These are phyloP conservation scores for Cladobotryum protrusum DNA, from an alignment of 2,329 filamentous ascomycete genomes.

Conservation along the genomic window DNA sequence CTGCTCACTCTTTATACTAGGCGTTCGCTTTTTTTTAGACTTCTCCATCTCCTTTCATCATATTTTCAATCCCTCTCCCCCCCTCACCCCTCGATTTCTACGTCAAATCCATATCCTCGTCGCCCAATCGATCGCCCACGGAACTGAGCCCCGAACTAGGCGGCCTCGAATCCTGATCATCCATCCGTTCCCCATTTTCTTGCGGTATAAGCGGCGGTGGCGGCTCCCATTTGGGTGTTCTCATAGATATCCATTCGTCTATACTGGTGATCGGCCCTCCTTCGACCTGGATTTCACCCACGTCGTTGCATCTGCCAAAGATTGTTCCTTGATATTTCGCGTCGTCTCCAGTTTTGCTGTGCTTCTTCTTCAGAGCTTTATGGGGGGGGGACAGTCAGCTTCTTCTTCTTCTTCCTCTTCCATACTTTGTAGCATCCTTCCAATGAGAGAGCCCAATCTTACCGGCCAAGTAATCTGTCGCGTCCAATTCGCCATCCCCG, in stretches of 20 bases:
- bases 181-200: conserved; percentile 9
- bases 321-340: conserved; percentile 80
- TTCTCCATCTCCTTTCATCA: too few relatives aligned
- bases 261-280: conserved; percentile 50
- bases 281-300: conserved; percentile 68
- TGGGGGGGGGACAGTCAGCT: conserved; percentile 31
- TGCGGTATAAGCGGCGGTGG: conserved; percentile 4
- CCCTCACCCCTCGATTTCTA: conserved; percentile 15
- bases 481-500: conserved; percentile 57
- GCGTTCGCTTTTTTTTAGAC: too few relatives aligned
- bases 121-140: conserved; percentile 42
- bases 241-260: conserved; percentile 31
- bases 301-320: conserved; percentile 67
- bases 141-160: conserved; percentile 53
- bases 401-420: conserved; percentile 31
- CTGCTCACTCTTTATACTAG: too few relatives aligned
- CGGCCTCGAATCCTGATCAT: conserved; percentile 33
- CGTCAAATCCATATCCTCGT: conserved; percentile 42
- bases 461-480: conserved; percentile 66
- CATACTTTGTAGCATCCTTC: too few relatives aligned
- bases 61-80: too few relatives aligned
- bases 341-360: conserved; percentile 83
- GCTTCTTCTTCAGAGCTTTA: conserved; percentile 82
- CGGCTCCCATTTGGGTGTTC: conserved; percentile 14
- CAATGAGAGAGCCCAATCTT: conserved; percentile 17